Evolutionary conservation across 2,329 filamentous ascomycete genomes (phyloP).

Genomic region (Arthrobotrys iridis): DNA sequence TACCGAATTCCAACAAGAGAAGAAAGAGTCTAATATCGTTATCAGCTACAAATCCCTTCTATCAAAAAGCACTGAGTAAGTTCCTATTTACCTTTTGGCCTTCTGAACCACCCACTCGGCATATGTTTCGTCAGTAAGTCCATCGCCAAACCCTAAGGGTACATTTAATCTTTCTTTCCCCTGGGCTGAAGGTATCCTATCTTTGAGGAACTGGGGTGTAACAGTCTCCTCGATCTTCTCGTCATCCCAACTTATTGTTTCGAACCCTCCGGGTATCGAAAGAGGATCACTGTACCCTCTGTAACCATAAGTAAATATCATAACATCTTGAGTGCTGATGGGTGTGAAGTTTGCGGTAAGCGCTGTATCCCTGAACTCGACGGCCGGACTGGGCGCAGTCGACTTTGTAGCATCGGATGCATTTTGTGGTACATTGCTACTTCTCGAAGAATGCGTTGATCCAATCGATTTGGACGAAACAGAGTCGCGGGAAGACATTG

Average conservation of each 20-base stretch:
- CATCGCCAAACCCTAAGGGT: conserved; percentile 73
- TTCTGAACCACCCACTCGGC: conserved; percentile 79
- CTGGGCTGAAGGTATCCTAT: conserved; percentile 72
- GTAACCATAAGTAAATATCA: conserved; percentile 52
- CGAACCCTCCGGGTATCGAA: conserved; percentile 40
- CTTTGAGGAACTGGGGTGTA: conserved; percentile 73
- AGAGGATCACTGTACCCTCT: conserved; percentile 42
- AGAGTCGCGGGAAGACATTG: conserved; percentile 42
- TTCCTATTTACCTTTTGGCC: conserved; percentile 66
- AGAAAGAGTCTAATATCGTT: conserved; percentile 68
- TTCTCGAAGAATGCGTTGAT: conserved; percentile 42
- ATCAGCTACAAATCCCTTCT: not conserved
- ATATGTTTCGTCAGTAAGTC: conserved; percentile 76
- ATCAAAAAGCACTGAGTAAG: not conserved
- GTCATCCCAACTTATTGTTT: conserved; percentile 71
- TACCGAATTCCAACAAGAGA: conserved; percentile 73
- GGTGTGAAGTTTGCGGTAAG: conserved; percentile 40
- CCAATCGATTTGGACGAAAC: conserved; percentile 47
- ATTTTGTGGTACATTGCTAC: conserved; percentile 26
- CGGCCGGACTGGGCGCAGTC: conserved; percentile 7
- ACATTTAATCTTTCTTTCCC: conserved; percentile 66
- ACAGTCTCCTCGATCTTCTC: conserved; percentile 75
- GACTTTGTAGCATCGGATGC: conserved; percentile 21
- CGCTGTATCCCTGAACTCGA: conserved; percentile 41
- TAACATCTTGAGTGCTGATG: conserved; percentile 53